phyloP scores from a whole-genome alignment of 192 early-diverging fungal genomes.

The Lobulomyces angularis region DNA sequence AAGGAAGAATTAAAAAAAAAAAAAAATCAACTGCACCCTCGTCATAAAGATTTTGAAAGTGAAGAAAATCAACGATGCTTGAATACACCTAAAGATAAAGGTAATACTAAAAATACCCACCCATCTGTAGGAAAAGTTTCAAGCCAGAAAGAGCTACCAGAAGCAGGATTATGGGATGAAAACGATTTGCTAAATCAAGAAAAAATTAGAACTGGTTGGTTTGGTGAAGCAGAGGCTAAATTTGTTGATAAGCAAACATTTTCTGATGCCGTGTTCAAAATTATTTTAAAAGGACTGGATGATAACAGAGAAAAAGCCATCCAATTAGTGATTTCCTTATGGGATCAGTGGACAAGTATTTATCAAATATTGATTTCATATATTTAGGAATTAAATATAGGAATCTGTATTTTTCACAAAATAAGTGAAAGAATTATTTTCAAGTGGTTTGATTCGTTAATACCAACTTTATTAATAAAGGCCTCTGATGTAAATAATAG shows the following conservation, averaged over 20 bases:
- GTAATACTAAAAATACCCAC: too few relatives aligned
- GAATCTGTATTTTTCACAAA: constrained; percentile 31
- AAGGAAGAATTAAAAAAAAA: constrained; percentile 4
- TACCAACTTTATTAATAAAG: constrained; percentile 36
- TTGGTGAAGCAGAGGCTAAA: constrained; percentile 11
- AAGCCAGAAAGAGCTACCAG: too few relatives aligned
- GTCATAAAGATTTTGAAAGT: not conserved
- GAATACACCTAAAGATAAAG: too few relatives aligned
- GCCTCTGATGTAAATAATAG: constrained; percentile 44
- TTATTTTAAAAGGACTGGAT: constrained; percentile 30
- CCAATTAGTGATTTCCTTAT: constrained; percentile 27
- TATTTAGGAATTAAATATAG: constrained; percentile 10
- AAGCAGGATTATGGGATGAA: too few relatives aligned
- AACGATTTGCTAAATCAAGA: too few relatives aligned
- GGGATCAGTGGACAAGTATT: constrained; percentile 33
- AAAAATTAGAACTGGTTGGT: constrained; percentile 8
- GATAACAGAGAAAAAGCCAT: constrained; percentile 44
- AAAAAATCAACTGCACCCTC: not conserved
- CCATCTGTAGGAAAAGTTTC: too few relatives aligned
- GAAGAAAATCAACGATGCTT: too few relatives aligned
- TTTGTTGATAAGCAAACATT: constrained; percentile 25
- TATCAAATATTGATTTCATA: not conserved
- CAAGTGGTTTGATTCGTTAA: constrained; percentile 30
- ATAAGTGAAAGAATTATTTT: constrained; percentile 28
- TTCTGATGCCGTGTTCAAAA: constrained; percentile 32